Evolutionary conservation across 2,329 filamentous ascomycete genomes (phyloP), one percentile per base, ranked within the genome.

Genomic region (Cryphonectria radicalis): DNA sequence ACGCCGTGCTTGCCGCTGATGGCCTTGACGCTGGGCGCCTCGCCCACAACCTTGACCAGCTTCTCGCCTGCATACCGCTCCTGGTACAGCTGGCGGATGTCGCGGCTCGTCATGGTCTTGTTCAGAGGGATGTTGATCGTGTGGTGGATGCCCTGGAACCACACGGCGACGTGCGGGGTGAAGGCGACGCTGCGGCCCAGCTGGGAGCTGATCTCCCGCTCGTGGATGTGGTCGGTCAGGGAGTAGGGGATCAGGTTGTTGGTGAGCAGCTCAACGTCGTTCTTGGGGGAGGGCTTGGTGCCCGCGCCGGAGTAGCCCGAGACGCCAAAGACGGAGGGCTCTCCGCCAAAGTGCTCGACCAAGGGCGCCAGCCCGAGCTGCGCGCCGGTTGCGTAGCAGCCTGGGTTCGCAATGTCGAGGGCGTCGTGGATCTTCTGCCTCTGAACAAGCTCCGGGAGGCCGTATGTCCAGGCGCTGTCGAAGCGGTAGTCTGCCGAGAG

Each of bases 401-500:
- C 96, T 5, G 96, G 96, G 83, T 97, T 97, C 74, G 92, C 87
- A 79, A 99, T 98, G 70, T 93, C 90, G 22, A 88, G 94, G 7
- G 95, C 89, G 75, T 91, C 88, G 35, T 92, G 89, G 76, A 98
- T 94, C 75, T 91, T 88, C 73, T 89, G 88, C 70, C 95, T 90
- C 80, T 90, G 90, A 66, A 94, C 89, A 66, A 97, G 86, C 82
- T 98, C 96, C 19, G 94, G 94, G 5, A 98, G 90, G 76, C 93
- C 94, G 78, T 98, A 98, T 0, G 93, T 93, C 95, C 94, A 97
- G 35, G 87, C 86, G 70, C 86, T 84, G 78, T 97, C 92, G 80
- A 98, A 98, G 66, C 95, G 91, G 82, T 97, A 97, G 83, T 99
- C 96, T 72, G 96, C 96, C n/a, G 94, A 97, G 50, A 99, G 88